Evolutionary conservation across 257 asterid genomes (phyloP).

Genomic region (Plectranthus barbatus): DNA sequence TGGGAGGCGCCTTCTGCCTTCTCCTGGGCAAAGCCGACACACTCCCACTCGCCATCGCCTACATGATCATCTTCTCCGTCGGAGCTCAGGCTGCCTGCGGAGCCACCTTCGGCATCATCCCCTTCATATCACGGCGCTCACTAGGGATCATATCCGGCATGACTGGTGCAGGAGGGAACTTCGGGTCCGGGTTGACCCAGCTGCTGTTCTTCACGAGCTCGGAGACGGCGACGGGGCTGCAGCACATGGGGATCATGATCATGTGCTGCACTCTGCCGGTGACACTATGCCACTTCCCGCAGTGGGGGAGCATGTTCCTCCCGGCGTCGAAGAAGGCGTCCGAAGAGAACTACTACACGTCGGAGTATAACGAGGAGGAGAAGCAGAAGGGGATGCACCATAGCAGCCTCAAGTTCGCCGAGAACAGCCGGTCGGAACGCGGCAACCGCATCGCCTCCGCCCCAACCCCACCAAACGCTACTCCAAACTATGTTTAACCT

Average conservation of each 20-base stretch:
- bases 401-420: too few species aligned
- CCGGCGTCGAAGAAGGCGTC: conserved; percentile 18
- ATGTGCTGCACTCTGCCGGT: conserved; percentile 39
- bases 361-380: conserved; percentile 23
- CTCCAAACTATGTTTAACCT: conserved; percentile 13
- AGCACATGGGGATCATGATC: conserved; percentile 39
- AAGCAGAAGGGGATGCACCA: conserved; percentile 21
- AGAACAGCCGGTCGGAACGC: conserved; percentile 27
- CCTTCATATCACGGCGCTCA: conserved; percentile 34
- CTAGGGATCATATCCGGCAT: conserved; percentile 40
- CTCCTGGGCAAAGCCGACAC: conserved; percentile 37
- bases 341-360: conserved; percentile 22
- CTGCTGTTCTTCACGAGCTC: too few species aligned
- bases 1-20: conserved; percentile 50
- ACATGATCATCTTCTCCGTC: conserved; percentile 63
- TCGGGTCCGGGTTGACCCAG: conserved; percentile 33
- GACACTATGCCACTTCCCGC: conserved; percentile 29
- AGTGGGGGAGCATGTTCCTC: conserved; percentile 43
- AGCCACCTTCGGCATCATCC: too few species aligned
- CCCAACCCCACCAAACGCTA: conserved; percentile 16
- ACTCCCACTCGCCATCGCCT: conserved; percentile 27
- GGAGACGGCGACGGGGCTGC: conserved; percentile 17
- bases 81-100: too few species aligned
- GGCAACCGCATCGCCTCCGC: conserved; percentile 26
- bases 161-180: conserved; percentile 46